A percentile compares a stretch with the other conserved stretches of the same genome.
Evolutionary conservation across 2,329 filamentous ascomycete species (phyloP).

Genomic region (Aphanocladium album): DNA sequence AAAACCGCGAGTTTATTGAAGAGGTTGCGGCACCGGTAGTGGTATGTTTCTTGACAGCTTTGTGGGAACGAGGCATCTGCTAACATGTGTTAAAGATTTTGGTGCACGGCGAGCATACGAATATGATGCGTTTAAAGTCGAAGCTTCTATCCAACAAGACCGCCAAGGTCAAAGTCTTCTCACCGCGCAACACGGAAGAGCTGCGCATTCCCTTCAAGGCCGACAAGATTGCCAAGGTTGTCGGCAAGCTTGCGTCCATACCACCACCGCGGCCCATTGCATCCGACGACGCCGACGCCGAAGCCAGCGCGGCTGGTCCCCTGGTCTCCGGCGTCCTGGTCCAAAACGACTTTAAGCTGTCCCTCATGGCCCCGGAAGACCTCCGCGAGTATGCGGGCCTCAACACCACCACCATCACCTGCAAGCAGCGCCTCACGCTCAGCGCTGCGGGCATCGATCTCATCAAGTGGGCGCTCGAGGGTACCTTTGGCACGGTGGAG

Average conservation of each 20-base stretch:
- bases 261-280: slow-evolving; percentile 53
- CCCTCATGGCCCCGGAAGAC: slow-evolving; percentile 94
- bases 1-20: slow-evolving; percentile 96
- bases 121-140: slow-evolving; percentile 96
- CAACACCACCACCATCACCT: slow-evolving; percentile 89
- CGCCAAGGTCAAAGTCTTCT: slow-evolving; percentile 84
- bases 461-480: slow-evolving; percentile 89
- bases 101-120: slow-evolving; percentile 94
- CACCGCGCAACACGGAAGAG: slow-evolving; percentile 91
- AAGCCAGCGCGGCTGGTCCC: slow-evolving; percentile 32
- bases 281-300: slow-evolving; percentile 24
- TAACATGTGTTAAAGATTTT: slow-evolving; percentile 60
- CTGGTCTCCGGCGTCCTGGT: slow-evolving; percentile 88
- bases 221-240: slow-evolving; percentile 93
- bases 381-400: slow-evolving; percentile 94
- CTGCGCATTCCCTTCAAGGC: slow-evolving; percentile 91
- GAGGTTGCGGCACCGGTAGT: slow-evolving; percentile 89
- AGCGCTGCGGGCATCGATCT: slow-evolving; percentile 85
- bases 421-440: slow-evolving; percentile 83
- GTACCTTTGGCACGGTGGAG: slow-evolving; percentile 86
- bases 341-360: slow-evolving; percentile 96
- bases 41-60: slow-evolving; percentile 51
- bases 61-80: not conserved
- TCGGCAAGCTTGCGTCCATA: slow-evolving; percentile 83
- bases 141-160: slow-evolving; percentile 81